Base-by-base conservation (phyloP, 2,329 filamentous ascomycete species). In the Colletotrichum noveboracense region DNA sequence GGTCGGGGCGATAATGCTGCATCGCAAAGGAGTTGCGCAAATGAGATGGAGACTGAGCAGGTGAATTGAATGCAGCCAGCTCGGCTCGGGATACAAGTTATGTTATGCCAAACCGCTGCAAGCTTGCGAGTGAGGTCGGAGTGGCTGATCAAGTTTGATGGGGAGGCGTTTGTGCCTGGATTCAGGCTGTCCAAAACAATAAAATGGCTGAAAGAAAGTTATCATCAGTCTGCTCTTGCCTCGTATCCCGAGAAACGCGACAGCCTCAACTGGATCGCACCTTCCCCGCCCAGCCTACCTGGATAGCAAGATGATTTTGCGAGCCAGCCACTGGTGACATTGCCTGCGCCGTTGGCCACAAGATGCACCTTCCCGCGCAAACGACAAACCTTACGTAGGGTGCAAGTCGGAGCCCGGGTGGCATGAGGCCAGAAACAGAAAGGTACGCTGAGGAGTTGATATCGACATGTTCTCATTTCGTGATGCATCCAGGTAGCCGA, bases 1-100 rank as follows among this genome's bases (percentile, higher is more conserved):
- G 76, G 77, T 78, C 77, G 81, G 80, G 68, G 64, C 78, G 74
- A 68, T 81, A 81, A 79, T 81, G 72, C 78, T 81, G 81, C 83
- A 85, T 84, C 76, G 73, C 56, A 74, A 30, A 65, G 58, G 30
- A 77, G 68, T 76, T 71, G 56, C 65, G 71, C n/a, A 52, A 78
- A 21, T 26, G 28, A 14, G 70, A 36, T 38, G 32, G 64, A 52
- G 68, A 48, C 24, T 56, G 24, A 32, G 12, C n/a, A 18, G 43
- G n/a, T 55, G 21, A 24, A 14, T 21, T 43, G 34, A 8, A 24
- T 14, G 61, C 30, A 55, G 52, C 64, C 43, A n/a, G 61, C 21
- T 21, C 24, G 30, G 67, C 55, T 36, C 14, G 21, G 36, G 60
- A 65, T 36, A 48, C 43, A 14, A 55, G 16, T 24, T 68, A 68